Percentiles rank a stretch among this genome's conserved stretches.
phyloP scores from a whole-genome alignment of 768 basidiomycete genomes.

The Boletus reticulatus region DNA sequence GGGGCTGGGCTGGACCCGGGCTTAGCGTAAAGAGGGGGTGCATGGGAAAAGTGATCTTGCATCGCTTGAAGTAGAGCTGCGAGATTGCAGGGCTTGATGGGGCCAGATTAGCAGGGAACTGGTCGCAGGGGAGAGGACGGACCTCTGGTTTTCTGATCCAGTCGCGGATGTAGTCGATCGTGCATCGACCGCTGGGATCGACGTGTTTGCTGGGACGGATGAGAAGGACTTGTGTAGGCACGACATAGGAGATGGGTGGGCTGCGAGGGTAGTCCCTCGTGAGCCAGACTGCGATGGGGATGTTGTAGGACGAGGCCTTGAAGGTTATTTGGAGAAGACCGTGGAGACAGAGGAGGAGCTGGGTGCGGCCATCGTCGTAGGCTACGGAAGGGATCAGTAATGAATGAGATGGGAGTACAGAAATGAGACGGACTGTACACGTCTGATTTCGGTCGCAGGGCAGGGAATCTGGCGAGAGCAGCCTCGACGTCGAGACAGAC shows the following conservation, averaged over 20 bases:
- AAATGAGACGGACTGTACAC: conserved; percentile 57
- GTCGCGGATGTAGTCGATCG: conserved; percentile 62
- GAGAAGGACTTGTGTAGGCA: conserved; percentile 89
- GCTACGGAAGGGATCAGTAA: conserved; percentile 43
- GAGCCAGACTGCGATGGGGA: conserved; percentile 89
- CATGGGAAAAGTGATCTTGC: conserved; percentile 77
- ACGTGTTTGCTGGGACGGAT: conserved; percentile 73
- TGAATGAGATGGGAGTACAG: neutral
- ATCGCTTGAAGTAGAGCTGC: conserved; percentile 70
- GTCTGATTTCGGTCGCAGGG: conserved; percentile 77
- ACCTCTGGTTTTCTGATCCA: conserved; percentile 81
- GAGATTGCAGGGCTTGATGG: conserved; percentile 71
- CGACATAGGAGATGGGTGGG: conserved; percentile 87
- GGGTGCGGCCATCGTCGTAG: conserved; percentile 92
- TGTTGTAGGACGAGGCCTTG: conserved; percentile 80
- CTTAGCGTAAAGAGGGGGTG: conserved; percentile 90
- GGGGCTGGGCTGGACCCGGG: conserved; percentile 42
- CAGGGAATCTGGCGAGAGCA: conserved; percentile 48
- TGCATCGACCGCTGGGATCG: conserved; percentile 78
- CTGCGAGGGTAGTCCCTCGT: conserved; percentile 77
- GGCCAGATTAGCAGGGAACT: neutral
- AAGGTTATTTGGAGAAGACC: conserved; percentile 89
- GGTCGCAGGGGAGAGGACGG: conserved; percentile 9
- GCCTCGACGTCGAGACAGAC: conserved; percentile 64
- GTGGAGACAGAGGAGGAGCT: conserved; percentile 86